Percentiles rank a stretch among this genome's conserved stretches.
phyloP scores from a whole-genome alignment of 2,329 filamentous ascomycete genomes.

The Fonsecaea nubica region DNA sequence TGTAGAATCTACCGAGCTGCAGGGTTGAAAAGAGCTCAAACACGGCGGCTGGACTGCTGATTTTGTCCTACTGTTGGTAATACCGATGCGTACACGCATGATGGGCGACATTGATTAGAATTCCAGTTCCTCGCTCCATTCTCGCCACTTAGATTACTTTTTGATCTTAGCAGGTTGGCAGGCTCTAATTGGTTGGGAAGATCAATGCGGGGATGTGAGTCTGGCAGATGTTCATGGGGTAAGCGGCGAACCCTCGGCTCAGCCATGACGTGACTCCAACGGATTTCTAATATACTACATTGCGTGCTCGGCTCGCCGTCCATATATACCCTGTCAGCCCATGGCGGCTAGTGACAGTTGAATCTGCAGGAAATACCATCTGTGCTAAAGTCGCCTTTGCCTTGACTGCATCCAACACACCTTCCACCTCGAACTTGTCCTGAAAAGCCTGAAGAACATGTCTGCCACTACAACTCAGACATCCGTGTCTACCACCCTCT shows the following conservation, averaged over 20 bases:
- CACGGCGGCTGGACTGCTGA: neutral
- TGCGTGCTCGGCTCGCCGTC: slow-evolving; percentile 29
- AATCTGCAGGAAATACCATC: neutral
- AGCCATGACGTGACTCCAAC: slow-evolving; percentile 23
- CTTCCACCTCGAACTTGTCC: neutral
- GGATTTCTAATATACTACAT: slow-evolving; percentile 36
- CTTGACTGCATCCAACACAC: neutral
- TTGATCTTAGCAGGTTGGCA: neutral
- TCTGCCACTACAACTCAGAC: slow-evolving; percentile 41
- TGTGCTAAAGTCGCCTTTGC: neutral
- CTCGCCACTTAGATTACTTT: neutral
- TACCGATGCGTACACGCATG: neutral
- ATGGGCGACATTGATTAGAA: slow-evolving; percentile 10
- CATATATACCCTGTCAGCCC: slow-evolving; percentile 16
- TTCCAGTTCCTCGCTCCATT: neutral
- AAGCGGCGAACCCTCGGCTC: slow-evolving; percentile 28
- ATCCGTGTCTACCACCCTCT: slow-evolving; percentile 42
- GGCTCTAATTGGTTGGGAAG: neutral
- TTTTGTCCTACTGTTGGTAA: neutral
- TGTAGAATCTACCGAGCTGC: slow-evolving; percentile 38
- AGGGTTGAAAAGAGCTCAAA: neutral
- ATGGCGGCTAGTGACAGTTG: neutral
- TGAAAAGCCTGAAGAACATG: slow-evolving; percentile 31
- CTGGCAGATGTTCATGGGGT: slow-evolving; percentile 15
- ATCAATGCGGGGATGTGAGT: slow-evolving; percentile 7